A percentile compares a stretch with the other conserved stretches of the same genome.
Conservation (phyloP, 257 asterid genomes). For the Petrea volubilis region DNA sequence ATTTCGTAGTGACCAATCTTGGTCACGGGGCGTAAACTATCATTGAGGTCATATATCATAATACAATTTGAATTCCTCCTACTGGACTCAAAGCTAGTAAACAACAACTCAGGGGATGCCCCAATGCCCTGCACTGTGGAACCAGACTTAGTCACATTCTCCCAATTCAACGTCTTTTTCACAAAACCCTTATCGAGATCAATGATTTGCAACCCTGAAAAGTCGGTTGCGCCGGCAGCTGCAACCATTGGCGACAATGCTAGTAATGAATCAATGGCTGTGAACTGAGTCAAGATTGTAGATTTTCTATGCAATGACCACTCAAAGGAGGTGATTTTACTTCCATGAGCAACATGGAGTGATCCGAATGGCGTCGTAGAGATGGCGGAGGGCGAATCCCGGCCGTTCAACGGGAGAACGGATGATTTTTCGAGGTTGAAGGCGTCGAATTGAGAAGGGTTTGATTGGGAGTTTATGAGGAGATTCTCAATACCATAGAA, state of each 20-base stretch:
- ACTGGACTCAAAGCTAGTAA: constrained; percentile 90
- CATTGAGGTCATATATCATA: constrained; percentile 64
- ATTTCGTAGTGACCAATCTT: constrained; percentile 82
- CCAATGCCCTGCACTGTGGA: constrained; percentile 93
- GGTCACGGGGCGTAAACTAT: constrained; percentile 49
- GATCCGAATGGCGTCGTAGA: constrained; percentile 75
- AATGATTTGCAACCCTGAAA: constrained; percentile 83
- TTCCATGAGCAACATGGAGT: constrained; percentile 89
- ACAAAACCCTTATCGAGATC: constrained; percentile 70
- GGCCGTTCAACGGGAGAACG: constrained; percentile 63
- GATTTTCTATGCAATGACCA: constrained; percentile 85
- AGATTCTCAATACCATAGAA: constrained; percentile 79
- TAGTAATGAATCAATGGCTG: constrained; percentile 74
- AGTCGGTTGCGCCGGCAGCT: constrained; percentile 95
- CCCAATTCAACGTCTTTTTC: constrained; percentile 78
- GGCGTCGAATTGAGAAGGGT: constrained; percentile 82
- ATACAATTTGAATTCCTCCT: constrained; percentile 85
- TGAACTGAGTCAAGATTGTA: constrained; percentile 77
- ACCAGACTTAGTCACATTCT: constrained; percentile 84
- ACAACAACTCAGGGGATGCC: constrained; percentile 56
- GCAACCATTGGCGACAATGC: constrained; percentile 65
- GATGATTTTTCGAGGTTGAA: constrained; percentile 71
- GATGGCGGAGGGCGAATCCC: constrained; percentile 85
- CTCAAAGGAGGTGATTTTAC: constrained; percentile 87
- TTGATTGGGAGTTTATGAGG: constrained; percentile 61